Conservation (phyloP, 73 alveolate genomes). For the Tetrahymena thermophila region DNA sequence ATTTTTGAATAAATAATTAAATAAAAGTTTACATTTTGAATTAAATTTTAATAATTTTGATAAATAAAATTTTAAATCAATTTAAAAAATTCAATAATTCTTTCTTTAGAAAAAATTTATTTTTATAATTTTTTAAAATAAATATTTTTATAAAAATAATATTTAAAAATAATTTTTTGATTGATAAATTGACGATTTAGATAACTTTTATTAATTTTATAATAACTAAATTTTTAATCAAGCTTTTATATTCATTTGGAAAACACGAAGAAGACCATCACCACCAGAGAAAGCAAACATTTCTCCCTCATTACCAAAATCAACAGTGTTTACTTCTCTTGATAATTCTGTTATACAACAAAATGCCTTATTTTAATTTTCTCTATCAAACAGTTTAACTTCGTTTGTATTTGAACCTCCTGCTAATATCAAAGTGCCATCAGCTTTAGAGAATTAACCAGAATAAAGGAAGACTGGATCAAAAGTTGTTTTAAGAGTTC, state of each 20-base stretch:
- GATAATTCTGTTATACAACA: constrained; percentile 66
- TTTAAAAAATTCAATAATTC: no score
- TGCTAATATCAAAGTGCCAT: constrained; percentile 66
- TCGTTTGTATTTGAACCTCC: constrained; percentile 82
- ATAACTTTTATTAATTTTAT: no score
- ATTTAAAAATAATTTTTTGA: no score
- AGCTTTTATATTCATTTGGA: constrained; percentile 44
- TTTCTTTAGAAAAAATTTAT: no score
- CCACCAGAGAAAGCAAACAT: constrained; percentile 86
- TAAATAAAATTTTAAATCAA: no score
- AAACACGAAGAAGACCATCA: constrained; percentile 79
- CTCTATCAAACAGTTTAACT: constrained; percentile 70
- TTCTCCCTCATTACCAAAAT: constrained; percentile 65
- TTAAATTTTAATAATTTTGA: no score
- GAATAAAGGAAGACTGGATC: constrained; percentile 71
- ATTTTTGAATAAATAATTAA: no score
- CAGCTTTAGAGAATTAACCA: constrained; percentile 65
- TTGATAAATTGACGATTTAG: no score
- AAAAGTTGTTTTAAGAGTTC: constrained; percentile 45
- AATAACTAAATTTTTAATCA: not conserved
- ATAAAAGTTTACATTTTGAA: no score
- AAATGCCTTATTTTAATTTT: constrained; percentile 58
- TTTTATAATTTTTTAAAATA: no score
- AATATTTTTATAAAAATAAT: no score
- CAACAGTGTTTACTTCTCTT: constrained; percentile 69